Percentiles rank a stretch among this genome's conserved stretches.
Evolutionary conservation across 2,329 filamentous ascomycete genomes (phyloP).

Genomic region (Fusarium acutatum): DNA sequence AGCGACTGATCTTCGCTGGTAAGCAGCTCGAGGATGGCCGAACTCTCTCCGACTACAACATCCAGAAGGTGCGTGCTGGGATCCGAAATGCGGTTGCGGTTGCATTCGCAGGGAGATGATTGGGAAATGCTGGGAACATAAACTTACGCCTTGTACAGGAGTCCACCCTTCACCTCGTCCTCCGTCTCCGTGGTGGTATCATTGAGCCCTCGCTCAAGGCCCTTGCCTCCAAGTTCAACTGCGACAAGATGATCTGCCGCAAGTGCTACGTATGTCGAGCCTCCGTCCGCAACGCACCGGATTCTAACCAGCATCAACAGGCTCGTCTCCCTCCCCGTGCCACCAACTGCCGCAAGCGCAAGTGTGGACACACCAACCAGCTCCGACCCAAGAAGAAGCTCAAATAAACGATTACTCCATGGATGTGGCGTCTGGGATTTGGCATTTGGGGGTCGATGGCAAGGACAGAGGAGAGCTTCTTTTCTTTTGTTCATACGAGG

Average conservation of each 20-base stretch:
- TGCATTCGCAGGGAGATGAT: not conserved
- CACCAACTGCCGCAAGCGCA: conserved; percentile 99
- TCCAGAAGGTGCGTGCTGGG: conserved; percentile 83
- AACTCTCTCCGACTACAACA: conserved; percentile 98
- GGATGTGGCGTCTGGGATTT: conserved; percentile 58
- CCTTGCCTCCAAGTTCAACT: conserved; percentile 99
- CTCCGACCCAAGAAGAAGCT: conserved; percentile 99
- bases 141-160: conserved; percentile 67
- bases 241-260: conserved; percentile 99
- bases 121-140: not conserved
- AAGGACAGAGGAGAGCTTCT: conserved; percentile 44
- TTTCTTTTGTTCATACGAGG: conserved; percentile 48
- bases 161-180: conserved; percentile 97
- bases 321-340: conserved; percentile 94
- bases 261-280: conserved; percentile 92
- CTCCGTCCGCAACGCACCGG: not conserved
- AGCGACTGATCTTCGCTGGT: conserved; percentile 98
- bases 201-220: conserved; percentile 99
- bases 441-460: conserved; percentile 51
- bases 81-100: conserved; percentile 6
- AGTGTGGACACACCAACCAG: conserved; percentile 99
- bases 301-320: conserved; percentile 45
- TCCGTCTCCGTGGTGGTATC: conserved; percentile 98
- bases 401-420: conserved; percentile 67
- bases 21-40: conserved; percentile 99